Conservation (phyloP, 192 early-diverging fungal species). For the Linnemannia zychae region DNA sequence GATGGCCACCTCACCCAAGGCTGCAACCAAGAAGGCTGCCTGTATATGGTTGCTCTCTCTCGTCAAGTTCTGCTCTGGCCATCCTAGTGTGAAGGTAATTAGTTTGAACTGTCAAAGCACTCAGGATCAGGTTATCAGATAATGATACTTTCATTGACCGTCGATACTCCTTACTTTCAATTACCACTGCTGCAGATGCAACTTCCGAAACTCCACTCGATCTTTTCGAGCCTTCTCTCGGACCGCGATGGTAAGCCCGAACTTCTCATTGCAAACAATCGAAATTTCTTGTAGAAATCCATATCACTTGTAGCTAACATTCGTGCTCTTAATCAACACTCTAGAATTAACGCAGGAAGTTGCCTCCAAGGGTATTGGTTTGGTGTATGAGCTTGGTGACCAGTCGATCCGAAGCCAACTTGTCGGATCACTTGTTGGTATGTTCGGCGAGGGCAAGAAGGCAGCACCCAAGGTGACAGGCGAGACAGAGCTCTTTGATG, state of each 20-base stretch:
- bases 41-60: conserved; percentile 86
- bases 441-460: conserved; percentile 79
- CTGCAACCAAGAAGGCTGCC: conserved; percentile 72
- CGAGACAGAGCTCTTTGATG: conserved; percentile 82
- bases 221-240: conserved; percentile 79
- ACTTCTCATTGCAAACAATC: neutral
- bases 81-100: conserved; percentile 62
- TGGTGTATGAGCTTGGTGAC: conserved; percentile 88
- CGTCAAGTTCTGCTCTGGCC: conserved; percentile 77
- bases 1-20: conserved; percentile 64
- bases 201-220: conserved; percentile 77
- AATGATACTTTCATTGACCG: neutral
- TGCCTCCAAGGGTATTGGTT: conserved; percentile 88
- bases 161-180: neutral
- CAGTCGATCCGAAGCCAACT: conserved; percentile 73
- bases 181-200: conserved; percentile 48
- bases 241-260: conserved; percentile 81
- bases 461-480: conserved; percentile 62
- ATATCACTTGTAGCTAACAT: neutral
- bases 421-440: conserved; percentile 79
- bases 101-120: neutral
- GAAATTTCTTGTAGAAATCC: neutral
- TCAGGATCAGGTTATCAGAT: too few species aligned
- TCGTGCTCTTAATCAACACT: neutral
- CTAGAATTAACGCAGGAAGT: conserved; percentile 87